Evolutionary conservation across 805 yeast species (phyloP), one percentile per base, ranked within the genome.

Genomic region (Lipomyces anomalus): DNA sequence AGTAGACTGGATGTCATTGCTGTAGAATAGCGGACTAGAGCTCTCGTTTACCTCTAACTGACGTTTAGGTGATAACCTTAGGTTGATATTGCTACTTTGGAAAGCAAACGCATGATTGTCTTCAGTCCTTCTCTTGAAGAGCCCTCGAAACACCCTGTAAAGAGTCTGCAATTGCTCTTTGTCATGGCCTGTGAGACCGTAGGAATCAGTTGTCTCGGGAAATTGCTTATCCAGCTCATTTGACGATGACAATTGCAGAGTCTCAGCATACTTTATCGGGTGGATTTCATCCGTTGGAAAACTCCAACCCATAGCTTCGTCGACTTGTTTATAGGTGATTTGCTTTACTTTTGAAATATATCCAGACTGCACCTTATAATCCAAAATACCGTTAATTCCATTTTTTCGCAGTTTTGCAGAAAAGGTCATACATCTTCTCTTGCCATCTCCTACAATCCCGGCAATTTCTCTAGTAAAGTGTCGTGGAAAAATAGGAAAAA

Each of bases 401-500:
- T 44, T 44, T 11, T 56, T 60, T 0, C 69, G 62, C 30, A 63
- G 61, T 4, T 58, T 54, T 35, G 72, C 61, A 21, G 69, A 70
- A 53, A 73, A 69, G 0, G 76, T 69, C 35, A 80, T 53, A 1
- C 78, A 74, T 48, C 84, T 46, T 13, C 54, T 34, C 2, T 44
- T 30, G 22, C 29, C 41, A 2, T 33, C 28, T 1, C 35, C 20
- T 67, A 0, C 80, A 71, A 23, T 58, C 6, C 37, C 43, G n/a
- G 33, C 40, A 17, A 3, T 16, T 16, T n/a, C 32, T 9, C 20
- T 33, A 16, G 40, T 35, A 26, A 46, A 24, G n/a, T 20, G 23
- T 6, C 26, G 17, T 7, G 96, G 95, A 1, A 89, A 66, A 90
- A 89, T 82, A 44, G 83, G 78, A 6, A 72, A 62, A 0, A 78